phyloP scores from a whole-genome alignment of 2,329 filamentous ascomycete species.

The Fusarium xylarioides region DNA sequence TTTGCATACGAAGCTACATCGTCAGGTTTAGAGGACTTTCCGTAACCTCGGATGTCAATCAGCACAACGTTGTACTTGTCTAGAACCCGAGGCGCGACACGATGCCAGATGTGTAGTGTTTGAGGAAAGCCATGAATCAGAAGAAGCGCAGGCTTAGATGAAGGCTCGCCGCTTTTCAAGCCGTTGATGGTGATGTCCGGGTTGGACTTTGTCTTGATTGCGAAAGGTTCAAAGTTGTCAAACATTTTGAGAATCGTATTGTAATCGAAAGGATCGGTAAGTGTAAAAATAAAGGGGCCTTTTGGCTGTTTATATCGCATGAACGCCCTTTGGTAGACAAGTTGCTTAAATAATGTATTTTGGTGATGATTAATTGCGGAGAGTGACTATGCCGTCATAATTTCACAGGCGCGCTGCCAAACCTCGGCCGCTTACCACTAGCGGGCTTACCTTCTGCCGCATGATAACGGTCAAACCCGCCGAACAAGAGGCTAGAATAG shows the following conservation, averaged over 20 bases:
- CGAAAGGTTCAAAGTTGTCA: constrained; percentile 50
- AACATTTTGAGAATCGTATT: constrained; percentile 52
- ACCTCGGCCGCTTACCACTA: not conserved
- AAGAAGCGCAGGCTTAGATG: constrained; percentile 53
- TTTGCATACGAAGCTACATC: constrained; percentile 54
- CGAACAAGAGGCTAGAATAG: not conserved
- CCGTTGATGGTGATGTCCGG: constrained; percentile 56
- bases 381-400: constrained; percentile 9
- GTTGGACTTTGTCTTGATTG: constrained; percentile 48
- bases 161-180: constrained; percentile 46
- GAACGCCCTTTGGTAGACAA: constrained; percentile 21
- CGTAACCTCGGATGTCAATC: constrained; percentile 62
- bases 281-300: no score
- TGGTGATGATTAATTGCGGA: constrained; percentile 8
- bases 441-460: not conserved
- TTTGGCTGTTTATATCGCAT: not conserved
- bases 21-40: constrained; percentile 57
- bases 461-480: not conserved
- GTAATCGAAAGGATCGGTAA: no score
- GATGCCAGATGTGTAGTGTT: constrained; percentile 62
- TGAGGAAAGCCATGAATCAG: constrained; percentile 64
- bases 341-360: not conserved
- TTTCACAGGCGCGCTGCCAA: not conserved
- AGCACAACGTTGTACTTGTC: constrained; percentile 54
- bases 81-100: constrained; percentile 51